phyloP scores from a whole-genome alignment of 2,329 filamentous ascomycete genomes.

The Penicillium sp. region DNA sequence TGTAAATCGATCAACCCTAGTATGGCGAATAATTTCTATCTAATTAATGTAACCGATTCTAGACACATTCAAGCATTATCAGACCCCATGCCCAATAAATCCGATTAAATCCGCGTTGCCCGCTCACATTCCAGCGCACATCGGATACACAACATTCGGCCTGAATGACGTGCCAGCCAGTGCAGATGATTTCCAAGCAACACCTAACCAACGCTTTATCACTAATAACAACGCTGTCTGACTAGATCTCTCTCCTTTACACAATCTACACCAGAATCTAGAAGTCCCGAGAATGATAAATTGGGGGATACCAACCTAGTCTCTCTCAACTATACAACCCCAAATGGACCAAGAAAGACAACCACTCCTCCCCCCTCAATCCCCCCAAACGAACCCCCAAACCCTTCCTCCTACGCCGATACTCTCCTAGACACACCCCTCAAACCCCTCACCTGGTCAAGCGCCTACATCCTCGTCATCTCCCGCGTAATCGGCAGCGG shows the following conservation, averaged over 20 bases:
- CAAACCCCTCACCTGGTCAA: slow-evolving; percentile 60
- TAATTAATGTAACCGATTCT: no score
- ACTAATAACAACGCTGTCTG: slow-evolving; percentile 1
- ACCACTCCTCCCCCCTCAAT: slow-evolving; percentile 15
- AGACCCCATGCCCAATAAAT: background rate
- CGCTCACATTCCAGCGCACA: slow-evolving; percentile 2
- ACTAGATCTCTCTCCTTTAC: background rate
- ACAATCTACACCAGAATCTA: background rate
- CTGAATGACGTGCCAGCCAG: slow-evolving; percentile 30
- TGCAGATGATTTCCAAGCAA: slow-evolving; percentile 21
- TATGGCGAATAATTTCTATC: background rate
- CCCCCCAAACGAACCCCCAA: background rate
- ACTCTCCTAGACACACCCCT: slow-evolving; percentile 45
- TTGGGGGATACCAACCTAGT: no score
- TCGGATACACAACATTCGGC: slow-evolving; percentile 23
- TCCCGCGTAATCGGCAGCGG: slow-evolving; percentile 66
- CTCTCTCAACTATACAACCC: background rate
- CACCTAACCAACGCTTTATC: background rate
- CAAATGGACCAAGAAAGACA: slow-evolving; percentile 23
- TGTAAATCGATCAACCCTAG: background rate
- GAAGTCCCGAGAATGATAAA: background rate
- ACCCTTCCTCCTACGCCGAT: slow-evolving; percentile 42
- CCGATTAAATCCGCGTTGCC: background rate
- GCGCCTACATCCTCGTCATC: slow-evolving; percentile 64
- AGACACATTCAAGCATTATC: background rate